A percentile compares a stretch with the other conserved stretches of the same genome.
These are phyloP conservation scores for Blastobotrys apis DNA, from an alignment of 1,139 yeast species.

Conservation along the genomic window DNA sequence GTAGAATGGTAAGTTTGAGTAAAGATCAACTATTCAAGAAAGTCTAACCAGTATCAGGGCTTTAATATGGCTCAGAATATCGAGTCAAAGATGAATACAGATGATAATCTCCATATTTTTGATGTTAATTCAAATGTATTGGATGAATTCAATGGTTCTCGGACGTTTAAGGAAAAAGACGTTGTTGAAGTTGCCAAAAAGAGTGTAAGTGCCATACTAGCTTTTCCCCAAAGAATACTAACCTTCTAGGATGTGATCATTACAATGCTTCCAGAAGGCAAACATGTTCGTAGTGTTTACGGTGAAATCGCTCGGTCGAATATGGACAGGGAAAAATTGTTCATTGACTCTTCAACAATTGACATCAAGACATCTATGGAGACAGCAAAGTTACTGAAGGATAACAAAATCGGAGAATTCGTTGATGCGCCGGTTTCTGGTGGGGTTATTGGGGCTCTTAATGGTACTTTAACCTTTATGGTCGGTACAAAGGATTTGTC, in stretches of 20 bases:
- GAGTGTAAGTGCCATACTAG: slow-evolving; percentile 21
- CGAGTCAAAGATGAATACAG: slow-evolving; percentile 40
- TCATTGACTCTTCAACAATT: slow-evolving; percentile 53
- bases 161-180: slow-evolving; percentile 27
- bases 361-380: slow-evolving; percentile 49
- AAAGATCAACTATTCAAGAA: not conserved
- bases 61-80: slow-evolving; percentile 57
- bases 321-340: slow-evolving; percentile 20
- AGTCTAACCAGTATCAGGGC: slow-evolving; percentile 27
- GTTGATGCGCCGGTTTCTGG: slow-evolving; percentile 63
- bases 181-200: slow-evolving; percentile 41
- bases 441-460: slow-evolving; percentile 57
- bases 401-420: slow-evolving; percentile 33
- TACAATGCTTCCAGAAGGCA: slow-evolving; percentile 60
- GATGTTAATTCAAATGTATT: slow-evolving; percentile 42
- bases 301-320: slow-evolving; percentile 35
- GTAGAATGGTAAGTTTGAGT: slow-evolving; percentile 46
- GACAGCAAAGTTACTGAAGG: slow-evolving; percentile 27
- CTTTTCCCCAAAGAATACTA: not conserved
- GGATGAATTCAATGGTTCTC: slow-evolving; percentile 20
- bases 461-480: slow-evolving; percentile 56
- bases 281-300: slow-evolving; percentile 47
- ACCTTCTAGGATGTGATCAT: slow-evolving; percentile 32
- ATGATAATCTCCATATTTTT: slow-evolving; percentile 44
- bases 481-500: slow-evolving; percentile 37